phyloP scores from a whole-genome alignment of 1,139 yeast genomes.

The Blastobotrys aristatus region DNA sequence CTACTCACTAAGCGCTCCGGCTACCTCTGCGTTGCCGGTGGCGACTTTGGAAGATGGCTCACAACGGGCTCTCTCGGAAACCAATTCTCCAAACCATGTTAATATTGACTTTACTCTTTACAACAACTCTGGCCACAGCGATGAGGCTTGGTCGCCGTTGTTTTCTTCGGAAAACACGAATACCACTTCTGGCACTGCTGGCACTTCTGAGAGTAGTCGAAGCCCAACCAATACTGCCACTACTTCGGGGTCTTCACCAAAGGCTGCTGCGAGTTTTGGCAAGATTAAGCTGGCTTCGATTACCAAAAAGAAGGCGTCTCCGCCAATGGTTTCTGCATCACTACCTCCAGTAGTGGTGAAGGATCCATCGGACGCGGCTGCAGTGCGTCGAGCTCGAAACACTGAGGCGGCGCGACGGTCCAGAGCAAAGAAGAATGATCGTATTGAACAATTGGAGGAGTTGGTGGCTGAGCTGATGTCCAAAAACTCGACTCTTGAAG shows the following conservation, averaged over 20 bases:
- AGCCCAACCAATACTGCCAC: background rate
- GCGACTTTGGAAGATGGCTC: slow-evolving; percentile 1
- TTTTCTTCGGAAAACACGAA: slow-evolving; percentile 2
- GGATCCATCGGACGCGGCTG: slow-evolving; percentile 55
- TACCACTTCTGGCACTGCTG: background rate
- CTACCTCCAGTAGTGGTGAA: slow-evolving; percentile 58
- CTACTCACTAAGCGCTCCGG: slow-evolving; percentile 5
- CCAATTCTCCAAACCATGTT: slow-evolving; percentile 5
- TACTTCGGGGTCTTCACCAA: slow-evolving; percentile 4
- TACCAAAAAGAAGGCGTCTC: slow-evolving; percentile 5
- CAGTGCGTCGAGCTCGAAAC: slow-evolving; percentile 85
- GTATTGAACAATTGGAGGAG: slow-evolving; percentile 77
- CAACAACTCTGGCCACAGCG: background rate
- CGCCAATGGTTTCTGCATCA: slow-evolving; percentile 38
- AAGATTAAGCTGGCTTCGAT: background rate
- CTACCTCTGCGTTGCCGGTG: slow-evolving; percentile 4
- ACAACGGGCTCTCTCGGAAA: slow-evolving; percentile 1
- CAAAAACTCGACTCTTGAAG: slow-evolving; percentile 52
- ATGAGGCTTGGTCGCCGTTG: slow-evolving; percentile 13
- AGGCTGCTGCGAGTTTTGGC: background rate
- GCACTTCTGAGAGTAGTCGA: background rate
- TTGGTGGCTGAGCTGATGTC: slow-evolving; percentile 60
- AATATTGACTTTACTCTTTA: background rate
- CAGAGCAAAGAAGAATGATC: slow-evolving; percentile 85
- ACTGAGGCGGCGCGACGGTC: slow-evolving; percentile 97